Evolutionary conservation across 2,329 filamentous ascomycete species (phyloP).

Genomic region (Colletotrichum brevisporum): DNA sequence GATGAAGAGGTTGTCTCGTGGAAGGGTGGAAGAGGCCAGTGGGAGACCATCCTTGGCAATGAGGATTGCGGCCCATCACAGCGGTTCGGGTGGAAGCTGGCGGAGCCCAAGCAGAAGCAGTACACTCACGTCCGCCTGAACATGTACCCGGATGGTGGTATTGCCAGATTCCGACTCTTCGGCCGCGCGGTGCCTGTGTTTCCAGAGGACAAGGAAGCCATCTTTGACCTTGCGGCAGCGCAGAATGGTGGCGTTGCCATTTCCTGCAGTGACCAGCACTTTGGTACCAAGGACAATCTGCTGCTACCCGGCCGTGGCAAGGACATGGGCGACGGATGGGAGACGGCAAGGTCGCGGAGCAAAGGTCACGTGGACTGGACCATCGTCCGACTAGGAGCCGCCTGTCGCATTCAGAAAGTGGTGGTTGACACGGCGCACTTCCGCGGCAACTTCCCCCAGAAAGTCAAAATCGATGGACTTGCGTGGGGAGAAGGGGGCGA

Average conservation of each 20-base stretch:
- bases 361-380: conserved; percentile 84
- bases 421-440: conserved; percentile 88
- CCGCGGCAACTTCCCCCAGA: conserved; percentile 86
- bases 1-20: conserved; percentile 76
- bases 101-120: conserved; percentile 70
- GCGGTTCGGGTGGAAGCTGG: conserved; percentile 80
- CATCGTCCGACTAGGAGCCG: conserved; percentile 80
- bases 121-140: conserved; percentile 86
- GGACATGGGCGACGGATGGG: conserved; percentile 93
- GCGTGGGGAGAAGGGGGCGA: conserved; percentile 68
- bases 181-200: conserved; percentile 84
- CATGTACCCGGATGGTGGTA: conserved; percentile 90
- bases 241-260: conserved; percentile 84
- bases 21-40: conserved; percentile 71
- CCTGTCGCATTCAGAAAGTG: conserved; percentile 75
- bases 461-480: conserved; percentile 77
- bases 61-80: conserved; percentile 82
- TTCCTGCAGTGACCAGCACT: conserved; percentile 86
- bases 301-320: conserved; percentile 83
- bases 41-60: conserved; percentile 79
- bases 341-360: conserved; percentile 81
- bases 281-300: conserved; percentile 84
- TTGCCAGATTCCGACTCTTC: conserved; percentile 84
- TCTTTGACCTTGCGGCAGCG: conserved; percentile 83
- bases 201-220: conserved; percentile 72